Evolutionary conservation across 2,329 filamentous ascomycete genomes (phyloP).

Genomic region (Corinectria fuckeliana): DNA sequence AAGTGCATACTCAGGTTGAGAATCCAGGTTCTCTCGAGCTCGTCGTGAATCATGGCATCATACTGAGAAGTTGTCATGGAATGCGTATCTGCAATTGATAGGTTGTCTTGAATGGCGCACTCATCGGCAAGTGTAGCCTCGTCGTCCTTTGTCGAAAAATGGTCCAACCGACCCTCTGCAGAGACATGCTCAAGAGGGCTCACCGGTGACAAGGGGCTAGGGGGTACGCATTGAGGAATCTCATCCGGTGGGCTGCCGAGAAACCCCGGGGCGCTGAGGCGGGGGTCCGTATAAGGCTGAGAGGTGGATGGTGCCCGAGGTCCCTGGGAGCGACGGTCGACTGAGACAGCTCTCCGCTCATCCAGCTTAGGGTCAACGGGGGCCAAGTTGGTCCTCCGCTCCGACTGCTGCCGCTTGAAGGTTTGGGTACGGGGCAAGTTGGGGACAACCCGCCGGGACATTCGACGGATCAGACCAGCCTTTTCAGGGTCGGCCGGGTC

Average conservation of each 20-base stretch:
- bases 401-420: slow-evolving; percentile 83
- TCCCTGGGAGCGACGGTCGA: slow-evolving; percentile 58
- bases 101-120: slow-evolving; percentile 37
- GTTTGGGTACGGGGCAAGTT: slow-evolving; percentile 79
- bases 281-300: slow-evolving; percentile 42
- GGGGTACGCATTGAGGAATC: slow-evolving; percentile 19
- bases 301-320: slow-evolving; percentile 38
- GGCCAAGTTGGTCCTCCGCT: slow-evolving; percentile 75
- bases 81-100: slow-evolving; percentile 49
- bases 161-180: slow-evolving; percentile 10
- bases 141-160: slow-evolving; percentile 24
- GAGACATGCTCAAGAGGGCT: slow-evolving; percentile 21
- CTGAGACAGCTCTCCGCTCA: slow-evolving; percentile 75
- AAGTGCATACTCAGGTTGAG: slow-evolving; percentile 99
- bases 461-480: slow-evolving; percentile 49
- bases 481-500: slow-evolving; percentile 39
- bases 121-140: slow-evolving; percentile 31
- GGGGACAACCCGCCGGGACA: slow-evolving; percentile 71
- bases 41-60: slow-evolving; percentile 73
- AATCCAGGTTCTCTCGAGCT: slow-evolving; percentile 91
- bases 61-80: slow-evolving; percentile 62
- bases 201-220: slow-evolving; percentile 21
- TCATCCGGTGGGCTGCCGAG: slow-evolving; percentile 38
- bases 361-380: slow-evolving; percentile 67
- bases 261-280: slow-evolving; percentile 57